These are phyloP conservation scores for Aspergillus brunneoviolaceus DNA, from an alignment of 2,329 filamentous ascomycete species.

Conservation along the genomic window DNA sequence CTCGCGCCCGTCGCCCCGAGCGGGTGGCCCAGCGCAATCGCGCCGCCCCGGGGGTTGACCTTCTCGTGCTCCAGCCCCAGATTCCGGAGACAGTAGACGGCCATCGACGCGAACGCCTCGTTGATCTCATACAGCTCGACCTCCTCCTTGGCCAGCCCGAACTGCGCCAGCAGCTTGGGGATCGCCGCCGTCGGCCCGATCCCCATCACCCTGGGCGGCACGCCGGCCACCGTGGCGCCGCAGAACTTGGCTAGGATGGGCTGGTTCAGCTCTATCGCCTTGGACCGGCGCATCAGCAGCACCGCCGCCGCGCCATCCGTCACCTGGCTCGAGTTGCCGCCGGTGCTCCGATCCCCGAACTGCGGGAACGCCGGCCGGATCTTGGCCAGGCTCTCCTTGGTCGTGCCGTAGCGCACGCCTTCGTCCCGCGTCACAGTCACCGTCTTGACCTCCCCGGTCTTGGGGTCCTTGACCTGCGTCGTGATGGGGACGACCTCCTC, in stretches of 20 bases:
- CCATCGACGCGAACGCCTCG: conserved; percentile 98
- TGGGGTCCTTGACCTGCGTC: conserved; percentile 77
- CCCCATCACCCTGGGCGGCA: conserved; percentile 94
- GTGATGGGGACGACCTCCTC: conserved; percentile 92
- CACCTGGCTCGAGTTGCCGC: conserved; percentile 91
- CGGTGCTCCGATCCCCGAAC: conserved; percentile 82
- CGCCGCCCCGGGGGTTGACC: conserved; percentile 92
- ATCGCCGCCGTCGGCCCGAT: conserved; percentile 65
- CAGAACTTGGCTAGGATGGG: conserved; percentile 94
- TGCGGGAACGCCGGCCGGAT: conserved; percentile 87
- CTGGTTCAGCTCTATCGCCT: conserved; percentile 80
- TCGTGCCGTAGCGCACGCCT: conserved; percentile 87
- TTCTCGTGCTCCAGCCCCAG: conserved; percentile 61
- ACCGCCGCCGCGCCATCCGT: conserved; percentile 91
- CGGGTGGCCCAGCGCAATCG: conserved; percentile 89
- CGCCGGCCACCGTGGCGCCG: conserved; percentile 83
- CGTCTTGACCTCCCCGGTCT: conserved; percentile 73
- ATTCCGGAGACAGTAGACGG: conserved; percentile 84
- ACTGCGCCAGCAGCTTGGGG: conserved; percentile 79
- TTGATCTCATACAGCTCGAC: conserved; percentile 92
- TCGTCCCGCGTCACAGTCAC: conserved; percentile 84
- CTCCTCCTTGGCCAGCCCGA: conserved; percentile 75
- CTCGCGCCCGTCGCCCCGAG: conserved; percentile 84
- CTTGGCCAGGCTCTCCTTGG: conserved; percentile 76
- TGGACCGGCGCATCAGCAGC: conserved; percentile 91